Base-by-base conservation (phyloP, 768 basidiomycete genomes). In the Mycena crocata region DNA sequence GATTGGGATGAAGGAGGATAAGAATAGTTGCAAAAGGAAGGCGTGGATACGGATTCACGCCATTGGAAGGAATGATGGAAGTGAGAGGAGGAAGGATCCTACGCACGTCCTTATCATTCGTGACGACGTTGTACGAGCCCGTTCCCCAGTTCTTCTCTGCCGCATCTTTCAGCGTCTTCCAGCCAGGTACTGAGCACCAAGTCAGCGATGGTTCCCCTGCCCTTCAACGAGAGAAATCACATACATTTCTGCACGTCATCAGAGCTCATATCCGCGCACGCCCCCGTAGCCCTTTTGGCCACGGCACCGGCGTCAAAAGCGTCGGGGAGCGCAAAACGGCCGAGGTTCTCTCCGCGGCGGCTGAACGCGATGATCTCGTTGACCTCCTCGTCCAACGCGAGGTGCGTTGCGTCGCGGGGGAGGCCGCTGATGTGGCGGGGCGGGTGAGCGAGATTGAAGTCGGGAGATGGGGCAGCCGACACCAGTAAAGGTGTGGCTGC, bases 121-220 rank as follows among this genome's bases (percentile, higher is more conserved):
- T 40, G 3, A 39, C 37, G 39, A 55, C 39, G 23, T 55, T 39
- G 37, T 55, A 55, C 1, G 2, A 4, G 23, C 44, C 44, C 3
- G 26, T 50, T 3, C 49, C 49, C 49, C 49, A 50, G 52, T 55
- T 55, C 34, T 19, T 49, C 30, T 67, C 55, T 10, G 65, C 65
- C 9, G 52, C 50, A 21, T 34, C 9, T 24, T 67, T 56, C 17
- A 67, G 19, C 3, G 65, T 56, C 8, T 56, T 55, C 65, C 65
- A 67, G 1, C 65, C 65, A 32, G 65, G 65, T 21, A 61, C 49
- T 59, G 30, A 23, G 1, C 3, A 31, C 5, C n/a, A 23, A 57
- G n/a, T n/a, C n/a, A n/a, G n/a, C n/a, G n/a, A n/a, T n/a, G n/a
- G n/a, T n/a, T n/a, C n/a, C n/a, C n/a, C n/a, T n/a, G n/a, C 7